Evolutionary conservation across 1,139 yeast species (phyloP).

Genomic region (Taiozyma sp.): DNA sequence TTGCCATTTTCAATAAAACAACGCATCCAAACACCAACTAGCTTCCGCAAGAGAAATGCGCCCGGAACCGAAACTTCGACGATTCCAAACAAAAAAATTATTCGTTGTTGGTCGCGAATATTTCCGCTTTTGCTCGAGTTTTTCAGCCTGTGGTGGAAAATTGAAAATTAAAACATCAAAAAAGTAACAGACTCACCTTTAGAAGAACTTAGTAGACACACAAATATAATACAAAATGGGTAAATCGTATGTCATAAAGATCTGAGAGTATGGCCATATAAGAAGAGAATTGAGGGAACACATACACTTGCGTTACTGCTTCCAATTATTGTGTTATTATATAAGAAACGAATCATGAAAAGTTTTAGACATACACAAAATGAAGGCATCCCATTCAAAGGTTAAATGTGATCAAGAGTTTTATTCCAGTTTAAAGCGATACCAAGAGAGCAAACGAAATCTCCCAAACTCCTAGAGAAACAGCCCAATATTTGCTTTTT

Average conservation of each 20-base stretch:
- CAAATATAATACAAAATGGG: constrained; percentile 23
- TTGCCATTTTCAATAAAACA: background rate
- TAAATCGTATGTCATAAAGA: constrained; percentile 21
- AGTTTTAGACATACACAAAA: background rate
- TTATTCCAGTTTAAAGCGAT: too few species aligned
- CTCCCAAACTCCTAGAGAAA: background rate
- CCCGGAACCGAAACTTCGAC: background rate
- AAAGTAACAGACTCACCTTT: constrained; percentile 7
- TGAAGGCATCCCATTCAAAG: background rate
- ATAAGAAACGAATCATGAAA: background rate
- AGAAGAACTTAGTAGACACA: constrained; percentile 6
- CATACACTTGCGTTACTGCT: background rate
- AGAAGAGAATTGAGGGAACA: background rate
- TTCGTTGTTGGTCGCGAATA: constrained; percentile 4
- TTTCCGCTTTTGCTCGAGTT: constrained; percentile 3
- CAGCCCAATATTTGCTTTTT: background rate
- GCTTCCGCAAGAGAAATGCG: background rate
- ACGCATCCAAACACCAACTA: background rate
- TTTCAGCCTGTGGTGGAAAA: background rate
- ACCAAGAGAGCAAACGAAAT: background rate
- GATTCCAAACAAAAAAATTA: constrained; percentile 14
- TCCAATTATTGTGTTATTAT: background rate
- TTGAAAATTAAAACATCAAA: background rate
- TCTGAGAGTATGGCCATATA: background rate
- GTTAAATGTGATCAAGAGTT: background rate